Evolutionary conservation across 805 yeast genomes (phyloP).

Genomic region (Saccharomycopsis vini): DNA sequence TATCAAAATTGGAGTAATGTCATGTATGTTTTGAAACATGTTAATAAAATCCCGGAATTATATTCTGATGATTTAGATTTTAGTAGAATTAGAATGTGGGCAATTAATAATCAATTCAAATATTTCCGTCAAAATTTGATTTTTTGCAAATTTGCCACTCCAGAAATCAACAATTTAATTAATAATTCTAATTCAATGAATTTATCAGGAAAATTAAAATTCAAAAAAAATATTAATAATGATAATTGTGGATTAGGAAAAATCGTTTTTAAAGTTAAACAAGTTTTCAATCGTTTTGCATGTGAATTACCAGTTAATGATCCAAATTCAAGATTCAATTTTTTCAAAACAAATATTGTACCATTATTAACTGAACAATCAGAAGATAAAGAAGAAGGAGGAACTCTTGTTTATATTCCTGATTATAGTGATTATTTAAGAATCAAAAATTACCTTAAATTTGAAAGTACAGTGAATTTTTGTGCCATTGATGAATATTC

Average conservation of each 20-base stretch:
- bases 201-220: constrained; percentile 51
- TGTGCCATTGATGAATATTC: constrained; percentile 81
- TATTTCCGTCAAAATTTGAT: constrained; percentile 69
- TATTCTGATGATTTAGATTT: constrained; percentile 79
- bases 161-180: constrained; percentile 63
- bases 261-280: constrained; percentile 58
- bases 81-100: constrained; percentile 86
- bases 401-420: constrained; percentile 74
- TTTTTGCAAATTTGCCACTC: constrained; percentile 70
- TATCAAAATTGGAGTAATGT: constrained; percentile 94
- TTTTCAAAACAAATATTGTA: constrained; percentile 62
- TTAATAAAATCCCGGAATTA: constrained; percentile 70
- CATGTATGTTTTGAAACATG: constrained; percentile 53
- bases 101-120: constrained; percentile 71
- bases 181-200: constrained; percentile 39
- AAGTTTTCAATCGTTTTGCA: constrained; percentile 65
- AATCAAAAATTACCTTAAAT: constrained; percentile 50
- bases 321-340: constrained; percentile 76
- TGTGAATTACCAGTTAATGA: constrained; percentile 48
- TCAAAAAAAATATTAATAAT: constrained; percentile 32
- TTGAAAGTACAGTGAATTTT: constrained; percentile 54
- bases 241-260: constrained; percentile 36
- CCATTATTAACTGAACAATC: constrained; percentile 46
- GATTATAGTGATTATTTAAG: constrained; percentile 81
- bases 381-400: constrained; percentile 35